Evolutionary conservation across 176 grass and related monocot genomes (phyloP).

Genomic region (Musa beccarii): DNA sequence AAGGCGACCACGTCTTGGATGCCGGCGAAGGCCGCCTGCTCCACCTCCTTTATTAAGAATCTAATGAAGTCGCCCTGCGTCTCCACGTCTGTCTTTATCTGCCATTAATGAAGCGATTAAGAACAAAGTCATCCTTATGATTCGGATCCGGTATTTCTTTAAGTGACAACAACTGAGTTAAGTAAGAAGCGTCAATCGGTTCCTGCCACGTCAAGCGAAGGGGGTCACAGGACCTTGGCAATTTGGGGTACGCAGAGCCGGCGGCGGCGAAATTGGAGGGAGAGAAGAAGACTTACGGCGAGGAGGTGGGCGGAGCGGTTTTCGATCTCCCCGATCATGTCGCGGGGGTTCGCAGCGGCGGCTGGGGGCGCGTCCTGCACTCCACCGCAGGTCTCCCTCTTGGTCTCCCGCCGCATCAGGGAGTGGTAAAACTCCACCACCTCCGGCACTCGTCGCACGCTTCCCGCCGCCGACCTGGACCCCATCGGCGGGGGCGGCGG

Average conservation of each 20-base stretch:
- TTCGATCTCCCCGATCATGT: conserved; percentile 97
- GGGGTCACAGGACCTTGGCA: too few species aligned
- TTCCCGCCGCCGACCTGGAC: conserved; percentile 6
- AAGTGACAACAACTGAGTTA: too few species aligned
- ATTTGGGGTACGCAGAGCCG: too few species aligned
- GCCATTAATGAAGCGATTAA: background rate
- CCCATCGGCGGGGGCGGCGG: background rate
- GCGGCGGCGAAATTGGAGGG: background rate
- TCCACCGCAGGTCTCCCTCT: conserved; percentile 25
- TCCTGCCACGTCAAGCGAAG: too few species aligned
- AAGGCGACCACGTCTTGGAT: conserved; percentile 79
- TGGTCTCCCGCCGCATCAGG: conserved; percentile 70
- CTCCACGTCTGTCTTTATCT: conserved; percentile 92
- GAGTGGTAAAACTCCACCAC: conserved; percentile 98
- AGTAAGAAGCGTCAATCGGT: too few species aligned
- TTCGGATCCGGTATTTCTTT: too few species aligned
- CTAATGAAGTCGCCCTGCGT: conserved; percentile 75
- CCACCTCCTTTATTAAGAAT: conserved; percentile 83
- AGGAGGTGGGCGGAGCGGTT: conserved; percentile 86
- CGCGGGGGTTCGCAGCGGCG: conserved; percentile 33
- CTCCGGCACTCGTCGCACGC: conserved; percentile 66
- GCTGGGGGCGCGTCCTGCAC: conserved; percentile 14
- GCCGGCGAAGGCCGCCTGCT: conserved; percentile 43
- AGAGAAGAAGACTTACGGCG: conserved; percentile 42
- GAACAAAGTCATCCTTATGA: too few species aligned